Conservation (phyloP, 2,329 filamentous ascomycete species). For the Mycosphaerella sp. region DNA sequence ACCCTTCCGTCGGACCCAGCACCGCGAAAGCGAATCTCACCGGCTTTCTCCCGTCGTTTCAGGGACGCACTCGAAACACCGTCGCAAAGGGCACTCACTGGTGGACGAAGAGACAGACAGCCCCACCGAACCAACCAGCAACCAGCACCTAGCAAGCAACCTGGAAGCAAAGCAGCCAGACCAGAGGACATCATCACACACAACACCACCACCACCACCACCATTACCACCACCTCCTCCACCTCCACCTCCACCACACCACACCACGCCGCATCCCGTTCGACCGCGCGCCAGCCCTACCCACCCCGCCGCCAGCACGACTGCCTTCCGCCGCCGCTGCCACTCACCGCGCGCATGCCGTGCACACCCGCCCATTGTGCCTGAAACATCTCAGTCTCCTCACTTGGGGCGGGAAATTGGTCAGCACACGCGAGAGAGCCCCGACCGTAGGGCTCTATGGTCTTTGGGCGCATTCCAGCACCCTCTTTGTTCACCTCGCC, state of each 20-base stretch:
- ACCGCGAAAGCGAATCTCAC: background rate
- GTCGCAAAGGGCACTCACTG: background rate
- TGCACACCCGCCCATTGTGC: background rate
- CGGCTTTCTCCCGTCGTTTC: background rate
- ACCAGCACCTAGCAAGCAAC: too few relatives aligned
- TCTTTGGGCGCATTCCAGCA: slow-evolving; percentile 13
- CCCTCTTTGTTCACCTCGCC: slow-evolving; percentile 18
- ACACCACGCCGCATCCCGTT: too few relatives aligned
- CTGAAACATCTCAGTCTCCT: background rate
- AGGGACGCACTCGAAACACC: background rate
- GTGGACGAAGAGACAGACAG: background rate
- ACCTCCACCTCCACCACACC: background rate
- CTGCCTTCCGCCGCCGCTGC: background rate
- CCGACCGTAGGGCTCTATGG: slow-evolving; percentile 3
- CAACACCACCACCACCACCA: background rate
- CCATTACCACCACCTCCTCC: too few relatives aligned
- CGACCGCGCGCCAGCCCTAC: background rate
- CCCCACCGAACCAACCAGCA: too few relatives aligned
- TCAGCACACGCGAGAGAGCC: background rate
- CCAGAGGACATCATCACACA: background rate
- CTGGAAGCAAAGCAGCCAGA: too few relatives aligned
- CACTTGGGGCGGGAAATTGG: background rate
- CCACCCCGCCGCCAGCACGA: background rate
- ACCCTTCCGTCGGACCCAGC: background rate
- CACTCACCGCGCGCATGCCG: background rate